phyloP scores from a whole-genome alignment of 2,329 filamentous ascomycete genomes.

The Arthrobotrys entomopaga region DNA sequence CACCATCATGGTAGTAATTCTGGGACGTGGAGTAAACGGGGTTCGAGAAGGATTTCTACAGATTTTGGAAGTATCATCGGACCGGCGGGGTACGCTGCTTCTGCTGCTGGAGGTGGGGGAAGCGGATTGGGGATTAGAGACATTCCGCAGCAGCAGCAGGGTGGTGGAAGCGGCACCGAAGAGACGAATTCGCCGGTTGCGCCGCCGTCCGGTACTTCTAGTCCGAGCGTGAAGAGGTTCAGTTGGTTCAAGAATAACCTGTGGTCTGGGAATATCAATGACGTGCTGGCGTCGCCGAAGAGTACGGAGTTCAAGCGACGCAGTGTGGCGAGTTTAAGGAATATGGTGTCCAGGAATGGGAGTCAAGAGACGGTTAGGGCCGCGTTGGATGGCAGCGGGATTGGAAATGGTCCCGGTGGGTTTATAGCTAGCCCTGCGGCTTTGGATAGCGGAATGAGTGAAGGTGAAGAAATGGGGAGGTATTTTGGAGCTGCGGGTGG shows the following conservation, averaged over 20 bases:
- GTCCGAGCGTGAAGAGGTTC: conserved; percentile 36
- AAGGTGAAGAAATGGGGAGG: conserved; percentile 19
- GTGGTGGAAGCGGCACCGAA: not conserved
- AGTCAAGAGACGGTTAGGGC: conserved; percentile 46
- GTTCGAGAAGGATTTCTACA: conserved; percentile 33
- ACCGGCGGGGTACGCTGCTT: conserved; percentile 6
- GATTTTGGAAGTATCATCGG: conserved; percentile 27
- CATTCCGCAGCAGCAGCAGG: not conserved
- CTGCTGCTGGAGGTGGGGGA: conserved; percentile 26
- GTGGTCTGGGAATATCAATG: conserved; percentile 47
- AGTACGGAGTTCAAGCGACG: conserved; percentile 33
- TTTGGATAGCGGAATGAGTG: conserved; percentile 31
- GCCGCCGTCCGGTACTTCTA: conserved; percentile 12
- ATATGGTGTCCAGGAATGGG: conserved; percentile 35
- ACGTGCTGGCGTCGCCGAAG: conserved; percentile 42
- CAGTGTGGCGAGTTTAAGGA: conserved; percentile 42
- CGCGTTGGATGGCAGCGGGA: not conserved
- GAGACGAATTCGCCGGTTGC: conserved; percentile 18
- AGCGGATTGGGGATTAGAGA: conserved; percentile 27
- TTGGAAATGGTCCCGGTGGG: not conserved
- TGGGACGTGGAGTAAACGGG: conserved; percentile 29
- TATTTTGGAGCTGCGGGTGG: conserved; percentile 50
- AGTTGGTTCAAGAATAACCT: conserved; percentile 51
- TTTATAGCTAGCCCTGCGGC: conserved; percentile 30
- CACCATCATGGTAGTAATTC: not conserved